Evolutionary conservation across 352 stramenopile species (phyloP).

Genomic region (Phytophthora brassicae): DNA sequence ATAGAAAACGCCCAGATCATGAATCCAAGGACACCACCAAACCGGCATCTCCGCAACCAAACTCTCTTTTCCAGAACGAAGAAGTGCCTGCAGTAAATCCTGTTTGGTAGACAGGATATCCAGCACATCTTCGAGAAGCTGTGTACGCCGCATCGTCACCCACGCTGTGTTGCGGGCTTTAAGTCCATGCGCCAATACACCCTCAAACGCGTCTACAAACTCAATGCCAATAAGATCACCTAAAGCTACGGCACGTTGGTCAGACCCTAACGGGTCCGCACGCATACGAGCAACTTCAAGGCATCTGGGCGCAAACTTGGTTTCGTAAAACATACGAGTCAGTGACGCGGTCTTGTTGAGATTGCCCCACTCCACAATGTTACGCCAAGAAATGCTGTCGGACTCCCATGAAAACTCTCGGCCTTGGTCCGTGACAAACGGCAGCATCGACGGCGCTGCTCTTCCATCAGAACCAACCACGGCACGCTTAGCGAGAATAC

Average conservation of each 20-base stretch:
- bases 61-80: constrained; percentile 60
- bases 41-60: constrained; percentile 80
- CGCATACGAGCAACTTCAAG: constrained; percentile 79
- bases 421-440: constrained; percentile 36
- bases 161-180: constrained; percentile 87
- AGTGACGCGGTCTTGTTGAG: constrained; percentile 79
- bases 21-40: constrained; percentile 90
- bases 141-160: constrained; percentile 75
- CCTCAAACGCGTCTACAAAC: constrained; percentile 86
- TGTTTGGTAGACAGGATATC: constrained; percentile 52
- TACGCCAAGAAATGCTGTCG: constrained; percentile 82
- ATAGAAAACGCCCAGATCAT: constrained; percentile 77
- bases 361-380: constrained; percentile 80
- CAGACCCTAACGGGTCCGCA: constrained; percentile 70
- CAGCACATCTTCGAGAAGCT: constrained; percentile 73
- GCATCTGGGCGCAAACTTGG: constrained; percentile 77
- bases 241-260: constrained; percentile 73
- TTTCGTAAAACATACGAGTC: constrained; percentile 64
- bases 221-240: constrained; percentile 83
- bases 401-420: constrained; percentile 73
- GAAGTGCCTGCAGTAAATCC: constrained; percentile 41
- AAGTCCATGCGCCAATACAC: constrained; percentile 75
- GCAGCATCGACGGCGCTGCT: constrained; percentile 27
- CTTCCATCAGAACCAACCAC: constrained; percentile 34
- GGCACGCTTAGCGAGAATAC: constrained; percentile 70